phyloP scores from a whole-genome alignment of 805 yeast genomes.

The Spathaspora passalidarum region DNA sequence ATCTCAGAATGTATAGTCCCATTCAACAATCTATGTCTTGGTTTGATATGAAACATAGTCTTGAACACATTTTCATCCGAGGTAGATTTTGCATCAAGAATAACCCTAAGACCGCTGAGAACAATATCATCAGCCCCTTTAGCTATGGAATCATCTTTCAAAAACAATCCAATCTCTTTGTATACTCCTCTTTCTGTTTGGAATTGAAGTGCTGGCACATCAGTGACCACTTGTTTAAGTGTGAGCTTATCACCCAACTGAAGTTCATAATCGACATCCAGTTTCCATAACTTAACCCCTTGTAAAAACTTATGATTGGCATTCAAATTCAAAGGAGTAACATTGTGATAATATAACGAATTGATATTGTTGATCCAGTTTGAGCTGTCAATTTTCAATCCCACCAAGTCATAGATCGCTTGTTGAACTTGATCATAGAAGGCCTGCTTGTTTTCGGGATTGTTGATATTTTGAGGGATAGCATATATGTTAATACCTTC shows the following conservation, averaged over 20 bases:
- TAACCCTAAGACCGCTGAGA: conserved; percentile 33
- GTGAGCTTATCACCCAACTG: not conserved
- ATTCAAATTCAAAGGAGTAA: conserved; percentile 4
- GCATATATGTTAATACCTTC: conserved; percentile 30
- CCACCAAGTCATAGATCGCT: conserved; percentile 15
- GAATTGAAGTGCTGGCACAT: not conserved
- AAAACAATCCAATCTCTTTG: conserved; percentile 38
- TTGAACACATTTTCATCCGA: conserved; percentile 22
- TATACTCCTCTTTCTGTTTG: conserved; percentile 6
- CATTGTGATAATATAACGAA: conserved; percentile 25
- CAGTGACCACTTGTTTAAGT: conserved; percentile 1
- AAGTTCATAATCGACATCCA: conserved; percentile 3
- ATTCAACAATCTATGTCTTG: conserved; percentile 26
- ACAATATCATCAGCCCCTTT: conserved; percentile 29
- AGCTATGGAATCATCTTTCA: conserved; percentile 24
- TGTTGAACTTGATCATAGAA: conserved; percentile 21
- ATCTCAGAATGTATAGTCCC: conserved; percentile 1
- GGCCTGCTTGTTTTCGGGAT: conserved; percentile 8
- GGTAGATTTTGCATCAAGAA: conserved; percentile 16
- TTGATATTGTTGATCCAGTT: conserved; percentile 27
- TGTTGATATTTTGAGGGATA: conserved; percentile 19
- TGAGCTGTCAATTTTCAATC: conserved; percentile 13
- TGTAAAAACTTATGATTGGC: conserved; percentile 1
- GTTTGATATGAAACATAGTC: conserved; percentile 42
- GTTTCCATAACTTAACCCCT: not conserved